phyloP scores from a whole-genome alignment of 129 eudicot genomes.

The Sambucus nigra region DNA sequence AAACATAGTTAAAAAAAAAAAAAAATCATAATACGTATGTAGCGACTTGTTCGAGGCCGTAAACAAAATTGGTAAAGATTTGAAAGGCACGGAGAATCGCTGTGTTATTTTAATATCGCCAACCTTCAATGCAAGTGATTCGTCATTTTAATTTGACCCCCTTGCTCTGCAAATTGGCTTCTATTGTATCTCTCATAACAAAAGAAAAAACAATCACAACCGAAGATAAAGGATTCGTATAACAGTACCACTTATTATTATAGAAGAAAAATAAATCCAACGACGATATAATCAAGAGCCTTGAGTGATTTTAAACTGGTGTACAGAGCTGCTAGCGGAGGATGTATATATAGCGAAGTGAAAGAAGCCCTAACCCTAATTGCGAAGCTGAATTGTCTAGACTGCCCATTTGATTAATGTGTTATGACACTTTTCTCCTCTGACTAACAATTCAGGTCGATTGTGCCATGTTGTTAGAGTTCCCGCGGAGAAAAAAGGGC shows the following conservation, averaged over 20 bases:
- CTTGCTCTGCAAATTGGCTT: slow-evolving; percentile 39
- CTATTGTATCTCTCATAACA: background rate
- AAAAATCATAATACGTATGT: background rate
- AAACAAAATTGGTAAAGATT: slow-evolving; percentile 11
- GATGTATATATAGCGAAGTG: background rate
- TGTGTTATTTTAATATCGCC: slow-evolving; percentile 10
- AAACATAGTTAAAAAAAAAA: too few species aligned
- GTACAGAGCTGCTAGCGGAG: background rate
- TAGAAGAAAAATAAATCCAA: background rate
- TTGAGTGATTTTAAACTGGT: background rate
- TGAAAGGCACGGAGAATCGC: slow-evolving; percentile 35
- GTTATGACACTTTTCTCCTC: too few species aligned
- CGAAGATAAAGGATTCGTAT: too few species aligned
- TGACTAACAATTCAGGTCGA: too few species aligned
- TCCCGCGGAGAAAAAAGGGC: too few species aligned
- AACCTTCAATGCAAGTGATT: slow-evolving; percentile 34
- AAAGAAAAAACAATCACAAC: background rate
- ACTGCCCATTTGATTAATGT: too few species aligned
- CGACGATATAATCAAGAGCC: background rate
- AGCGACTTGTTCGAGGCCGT: slow-evolving; percentile 36
- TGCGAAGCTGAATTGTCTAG: background rate
- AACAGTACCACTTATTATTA: background rate
- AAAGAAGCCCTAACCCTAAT: background rate
- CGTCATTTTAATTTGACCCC: slow-evolving; percentile 20
- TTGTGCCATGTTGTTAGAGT: too few species aligned